phyloP scores from a whole-genome alignment of 306 rosid genomes.

The Luffa aegyptiaca region DNA sequence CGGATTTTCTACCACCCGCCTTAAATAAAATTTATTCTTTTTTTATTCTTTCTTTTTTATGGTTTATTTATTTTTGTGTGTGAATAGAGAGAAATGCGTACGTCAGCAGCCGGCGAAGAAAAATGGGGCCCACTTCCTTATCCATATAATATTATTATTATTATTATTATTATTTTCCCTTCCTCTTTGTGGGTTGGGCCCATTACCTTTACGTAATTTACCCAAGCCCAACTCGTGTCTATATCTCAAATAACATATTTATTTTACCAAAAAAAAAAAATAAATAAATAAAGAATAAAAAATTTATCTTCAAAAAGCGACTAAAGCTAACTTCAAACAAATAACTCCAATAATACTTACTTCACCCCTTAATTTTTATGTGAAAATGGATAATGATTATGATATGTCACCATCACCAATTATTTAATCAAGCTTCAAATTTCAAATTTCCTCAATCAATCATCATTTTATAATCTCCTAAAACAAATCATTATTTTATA shows the following conservation, averaged over 20 bases:
- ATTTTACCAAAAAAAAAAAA: background rate
- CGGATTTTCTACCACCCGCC: background rate
- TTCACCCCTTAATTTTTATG: background rate
- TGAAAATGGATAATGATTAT: background rate
- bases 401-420: background rate
- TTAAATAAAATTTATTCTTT: background rate
- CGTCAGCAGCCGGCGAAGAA: background rate
- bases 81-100: background rate
- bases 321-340: background rate
- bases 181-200: background rate
- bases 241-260: background rate
- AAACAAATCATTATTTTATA: background rate
- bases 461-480: background rate
- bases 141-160: background rate
- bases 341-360: background rate
- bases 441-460: background rate
- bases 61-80: background rate
- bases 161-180: background rate
- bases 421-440: background rate
- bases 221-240: background rate
- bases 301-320: background rate
- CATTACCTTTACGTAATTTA: background rate
- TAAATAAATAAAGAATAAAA: too few relatives aligned
- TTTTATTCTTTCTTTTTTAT: background rate
- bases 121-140: background rate